A percentile compares a stretch with the other conserved stretches of the same genome.
Conservation (phyloP, 257 asterid genomes). For the Orobanche coerulescens region DNA sequence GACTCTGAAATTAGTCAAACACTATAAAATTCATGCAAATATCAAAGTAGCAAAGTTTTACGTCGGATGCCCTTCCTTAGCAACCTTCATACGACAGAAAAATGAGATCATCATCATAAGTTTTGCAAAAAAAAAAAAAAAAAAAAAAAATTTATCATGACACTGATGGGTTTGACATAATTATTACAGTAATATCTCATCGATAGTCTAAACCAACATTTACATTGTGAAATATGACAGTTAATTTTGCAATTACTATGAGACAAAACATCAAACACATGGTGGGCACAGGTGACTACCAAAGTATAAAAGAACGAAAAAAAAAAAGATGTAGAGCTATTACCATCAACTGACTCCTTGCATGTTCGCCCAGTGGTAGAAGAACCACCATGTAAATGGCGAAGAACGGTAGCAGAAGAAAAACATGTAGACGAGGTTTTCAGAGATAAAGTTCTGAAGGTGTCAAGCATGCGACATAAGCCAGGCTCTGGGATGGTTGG, state of each 20-base stretch:
- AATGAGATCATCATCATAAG: too few species aligned
- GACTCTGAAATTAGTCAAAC: too few species aligned
- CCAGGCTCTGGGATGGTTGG: conserved; percentile 13
- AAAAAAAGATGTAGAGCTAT: background rate
- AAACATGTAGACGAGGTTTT: conserved; percentile 27
- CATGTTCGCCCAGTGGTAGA: conserved; percentile 13
- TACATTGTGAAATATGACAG: too few species aligned
- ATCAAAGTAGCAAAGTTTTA: too few species aligned
- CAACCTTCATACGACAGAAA: too few species aligned
- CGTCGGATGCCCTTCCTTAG: too few species aligned
- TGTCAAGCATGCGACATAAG: conserved; percentile 1
- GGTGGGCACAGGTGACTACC: conserved; percentile 22
- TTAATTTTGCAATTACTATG: background rate
- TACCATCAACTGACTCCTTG: conserved; percentile 22
- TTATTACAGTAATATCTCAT: too few species aligned
- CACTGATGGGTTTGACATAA: too few species aligned
- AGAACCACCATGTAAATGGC: conserved; percentile 29
- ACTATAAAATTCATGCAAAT: too few species aligned
- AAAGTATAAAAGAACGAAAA: background rate
- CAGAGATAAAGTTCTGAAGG: conserved; percentile 11
- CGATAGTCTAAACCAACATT: too few species aligned
- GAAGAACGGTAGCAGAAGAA: conserved; percentile 22
- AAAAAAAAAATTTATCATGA: too few species aligned
- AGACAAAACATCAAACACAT: conserved; percentile 42
- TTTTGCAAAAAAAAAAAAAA: background rate